These are phyloP conservation scores for Solanum chiquidenum DNA, from an alignment of 257 asterid genomes.

Conservation along the genomic window DNA sequence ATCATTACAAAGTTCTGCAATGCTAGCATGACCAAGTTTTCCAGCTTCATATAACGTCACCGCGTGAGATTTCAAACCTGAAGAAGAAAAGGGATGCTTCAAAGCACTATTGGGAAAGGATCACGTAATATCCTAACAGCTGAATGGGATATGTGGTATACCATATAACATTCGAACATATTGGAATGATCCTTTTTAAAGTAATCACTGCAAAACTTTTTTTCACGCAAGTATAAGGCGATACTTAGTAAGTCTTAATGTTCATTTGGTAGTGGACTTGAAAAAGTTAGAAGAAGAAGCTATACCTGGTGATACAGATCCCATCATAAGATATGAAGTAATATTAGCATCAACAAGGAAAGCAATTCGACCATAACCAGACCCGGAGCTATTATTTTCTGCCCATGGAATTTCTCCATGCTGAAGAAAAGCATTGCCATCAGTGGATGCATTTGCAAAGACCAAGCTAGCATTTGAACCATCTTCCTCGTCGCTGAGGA, in stretches of 20 bases:
- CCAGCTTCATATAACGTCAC: conserved; percentile 99
- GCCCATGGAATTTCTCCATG: conserved; percentile 68
- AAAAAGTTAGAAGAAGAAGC: neutral
- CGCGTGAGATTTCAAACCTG: conserved; percentile 97
- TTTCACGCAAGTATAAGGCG: neutral
- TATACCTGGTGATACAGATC: conserved; percentile 99
- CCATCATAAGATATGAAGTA: conserved; percentile 99
- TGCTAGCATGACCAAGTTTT: conserved; percentile 84
- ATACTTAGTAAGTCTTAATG: neutral
- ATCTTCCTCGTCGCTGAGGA: conserved; percentile 67
- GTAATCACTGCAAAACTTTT: no score
- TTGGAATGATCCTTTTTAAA: neutral
- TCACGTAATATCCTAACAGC: neutral
- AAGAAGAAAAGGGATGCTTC: neutral
- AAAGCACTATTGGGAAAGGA: neutral
- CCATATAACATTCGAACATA: neutral
- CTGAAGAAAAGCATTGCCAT: conserved; percentile 44
- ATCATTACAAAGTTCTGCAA: conserved; percentile 87
- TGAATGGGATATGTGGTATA: neutral
- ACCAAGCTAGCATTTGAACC: conserved; percentile 43
- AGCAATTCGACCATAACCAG: conserved; percentile 88
- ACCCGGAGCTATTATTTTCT: conserved; percentile 24
- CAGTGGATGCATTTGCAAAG: conserved; percentile 41
- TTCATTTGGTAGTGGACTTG: neutral
- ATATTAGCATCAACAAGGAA: conserved; percentile 97